These are phyloP conservation scores for Epichloe uncinata DNA, from an alignment of 2,329 filamentous ascomycete genomes.

Conservation along the genomic window DNA sequence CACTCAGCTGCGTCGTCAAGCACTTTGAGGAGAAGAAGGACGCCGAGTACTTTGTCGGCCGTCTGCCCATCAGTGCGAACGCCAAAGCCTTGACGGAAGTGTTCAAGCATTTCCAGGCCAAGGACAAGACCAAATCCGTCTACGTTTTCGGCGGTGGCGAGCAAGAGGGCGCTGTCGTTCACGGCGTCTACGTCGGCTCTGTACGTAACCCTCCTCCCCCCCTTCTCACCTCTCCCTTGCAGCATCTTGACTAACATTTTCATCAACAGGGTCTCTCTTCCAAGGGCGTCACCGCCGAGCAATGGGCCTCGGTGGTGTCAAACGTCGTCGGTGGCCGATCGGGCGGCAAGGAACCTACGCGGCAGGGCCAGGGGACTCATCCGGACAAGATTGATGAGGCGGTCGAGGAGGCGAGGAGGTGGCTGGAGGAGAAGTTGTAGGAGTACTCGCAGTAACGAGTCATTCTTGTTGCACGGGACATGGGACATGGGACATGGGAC, in stretches of 20 bases:
- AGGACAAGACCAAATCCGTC: conserved; percentile 78
- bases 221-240: not conserved
- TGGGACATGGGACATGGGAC: too few species aligned
- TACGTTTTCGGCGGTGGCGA: conserved; percentile 71
- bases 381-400: conserved; percentile 75
- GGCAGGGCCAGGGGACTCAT: conserved; percentile 77
- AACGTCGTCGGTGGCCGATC: conserved; percentile 78
- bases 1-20: conserved; percentile 63
- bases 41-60: conserved; percentile 55
- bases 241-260: not conserved
- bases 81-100: conserved; percentile 78
- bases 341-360: conserved; percentile 80
- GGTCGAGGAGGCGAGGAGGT: conserved; percentile 68
- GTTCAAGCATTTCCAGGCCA: conserved; percentile 73
- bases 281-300: conserved; percentile 66
- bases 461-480: too few species aligned
- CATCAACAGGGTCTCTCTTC: conserved; percentile 40
- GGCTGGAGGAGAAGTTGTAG: conserved; percentile 49
- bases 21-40: conserved; percentile 67
- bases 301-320: conserved; percentile 74
- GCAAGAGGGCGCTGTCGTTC: conserved; percentile 58
- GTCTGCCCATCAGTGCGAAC: conserved; percentile 67
- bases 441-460: too few species aligned
- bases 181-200: conserved; percentile 80
- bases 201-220: conserved; percentile 40